phyloP scores from a whole-genome alignment of 169 alveolate species.

The Plasmodium vivax region DNA sequence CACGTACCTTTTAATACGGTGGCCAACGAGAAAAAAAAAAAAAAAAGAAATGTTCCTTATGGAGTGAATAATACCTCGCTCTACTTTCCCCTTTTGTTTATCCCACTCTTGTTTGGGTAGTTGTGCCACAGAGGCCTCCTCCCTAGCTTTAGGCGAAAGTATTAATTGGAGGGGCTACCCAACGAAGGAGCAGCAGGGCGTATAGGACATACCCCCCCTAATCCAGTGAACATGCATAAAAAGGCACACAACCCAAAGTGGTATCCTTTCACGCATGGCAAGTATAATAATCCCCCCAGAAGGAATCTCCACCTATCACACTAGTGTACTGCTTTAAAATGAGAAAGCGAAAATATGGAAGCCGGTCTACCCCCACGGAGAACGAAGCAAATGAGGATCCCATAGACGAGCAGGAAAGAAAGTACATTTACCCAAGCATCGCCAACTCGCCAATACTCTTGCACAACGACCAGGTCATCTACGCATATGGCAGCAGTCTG shows the following conservation, averaged over 20 bases:
- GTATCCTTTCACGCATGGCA: background rate
- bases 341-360: conserved; percentile 6
- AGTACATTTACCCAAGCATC: conserved; percentile 62
- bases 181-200: background rate
- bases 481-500: conserved; percentile 55
- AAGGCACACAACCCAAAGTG: background rate
- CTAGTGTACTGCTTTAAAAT: background rate
- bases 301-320: background rate
- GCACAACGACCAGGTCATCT: conserved; percentile 26
- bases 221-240: background rate
- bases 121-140: background rate
- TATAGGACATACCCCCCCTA: background rate
- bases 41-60: background rate
- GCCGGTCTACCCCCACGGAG: background rate
- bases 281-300: background rate
- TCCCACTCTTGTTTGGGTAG: background rate
- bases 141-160: background rate
- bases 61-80: background rate
- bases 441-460: conserved; percentile 40
- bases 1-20: background rate
- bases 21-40: background rate
- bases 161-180: background rate
- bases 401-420: conserved; percentile 22
- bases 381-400: background rate
- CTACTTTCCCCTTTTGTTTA: background rate